Evolutionary conservation across 805 yeast species (phyloP), one percentile per base, ranked within the genome.

Genomic region (Torulaspora quercuum): DNA sequence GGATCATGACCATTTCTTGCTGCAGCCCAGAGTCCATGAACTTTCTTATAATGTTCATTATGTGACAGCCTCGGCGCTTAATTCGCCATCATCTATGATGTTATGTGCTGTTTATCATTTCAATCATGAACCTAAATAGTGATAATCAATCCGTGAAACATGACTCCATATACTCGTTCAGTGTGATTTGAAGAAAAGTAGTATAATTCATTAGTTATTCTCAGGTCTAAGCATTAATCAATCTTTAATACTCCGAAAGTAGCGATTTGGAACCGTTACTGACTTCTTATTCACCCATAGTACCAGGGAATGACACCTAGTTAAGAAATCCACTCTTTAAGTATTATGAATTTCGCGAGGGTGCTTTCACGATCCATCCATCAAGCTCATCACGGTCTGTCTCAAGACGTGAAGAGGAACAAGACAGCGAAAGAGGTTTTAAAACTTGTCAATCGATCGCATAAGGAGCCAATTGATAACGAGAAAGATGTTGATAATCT

Each of bases 41-140:
- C 55, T 77, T 76, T 53, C 78, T 75, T 22, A 85, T 63, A 42
- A 86, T 76, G 59, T 85, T 86, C 95, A 85, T 84, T 19, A 2
- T 13, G 21, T 9, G 7, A 28, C 6, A 18, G 18, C 29, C 29
- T 18, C 14, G 24, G 16, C 20, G 25, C 19, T 20, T 19, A 18
- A 10, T 3, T 11, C n/a, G 17, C 9, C 24, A 25, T 11, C 14
- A 10, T 15, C 20, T 15, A 4, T 9, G 14, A n/a, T 14, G 20
- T 13, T 15, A n/a, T 16, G 10, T 26, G 29, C 29, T 19, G 19
- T 25, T 25, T n/a, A 25, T 25, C 16, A 7, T 4, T n/a, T n/a
- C n/a, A n/a, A n/a, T n/a, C n/a, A n/a, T n/a, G n/a, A n/a, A n/a
- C n/a, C n/a, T n/a, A n/a, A n/a, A n/a, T n/a, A n/a, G n/a, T n/a